phyloP scores from a whole-genome alignment of 2,329 filamentous ascomycete species.

The Fusarium palustre region DNA sequence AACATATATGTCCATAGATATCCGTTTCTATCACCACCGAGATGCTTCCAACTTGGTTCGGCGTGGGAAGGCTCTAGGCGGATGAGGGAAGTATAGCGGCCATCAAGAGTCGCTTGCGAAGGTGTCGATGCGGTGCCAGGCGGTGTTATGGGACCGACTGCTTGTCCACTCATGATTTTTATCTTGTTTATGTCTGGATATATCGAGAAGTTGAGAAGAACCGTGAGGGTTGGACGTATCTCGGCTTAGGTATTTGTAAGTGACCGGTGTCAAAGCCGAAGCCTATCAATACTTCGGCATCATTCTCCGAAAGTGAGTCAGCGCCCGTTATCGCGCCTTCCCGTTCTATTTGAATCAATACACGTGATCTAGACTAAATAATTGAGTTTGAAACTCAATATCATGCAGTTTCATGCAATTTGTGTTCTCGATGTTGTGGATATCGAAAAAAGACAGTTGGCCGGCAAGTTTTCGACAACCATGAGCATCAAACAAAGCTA shows the following conservation, averaged over 20 bases:
- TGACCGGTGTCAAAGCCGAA: constrained; percentile 9
- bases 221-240: background rate
- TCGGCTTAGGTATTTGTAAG: background rate
- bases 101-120: constrained; percentile 42
- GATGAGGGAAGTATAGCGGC: constrained; percentile 49
- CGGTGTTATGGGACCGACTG: constrained; percentile 39
- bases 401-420: background rate
- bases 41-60: constrained; percentile 47
- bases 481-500: too few species aligned
- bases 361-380: constrained; percentile 11
- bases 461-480: too few species aligned
- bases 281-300: constrained; percentile 4
- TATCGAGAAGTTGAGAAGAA: background rate
- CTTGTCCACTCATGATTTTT: constrained; percentile 18
- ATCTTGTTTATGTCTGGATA: background rate
- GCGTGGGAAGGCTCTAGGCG: constrained; percentile 47
- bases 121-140: constrained; percentile 32
- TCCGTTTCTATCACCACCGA: constrained; percentile 50
- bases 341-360: background rate
- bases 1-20: constrained; percentile 53
- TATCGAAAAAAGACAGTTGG: background rate
- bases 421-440: background rate
- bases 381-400: too few species aligned
- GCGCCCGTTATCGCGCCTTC: constrained; percentile 1
- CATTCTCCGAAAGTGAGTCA: constrained; percentile 23